Evolutionary conservation across 768 basidiomycete genomes (phyloP), one percentile per base, ranked within the genome.

Genomic region (Boletus pseudo-olivaceus): DNA sequence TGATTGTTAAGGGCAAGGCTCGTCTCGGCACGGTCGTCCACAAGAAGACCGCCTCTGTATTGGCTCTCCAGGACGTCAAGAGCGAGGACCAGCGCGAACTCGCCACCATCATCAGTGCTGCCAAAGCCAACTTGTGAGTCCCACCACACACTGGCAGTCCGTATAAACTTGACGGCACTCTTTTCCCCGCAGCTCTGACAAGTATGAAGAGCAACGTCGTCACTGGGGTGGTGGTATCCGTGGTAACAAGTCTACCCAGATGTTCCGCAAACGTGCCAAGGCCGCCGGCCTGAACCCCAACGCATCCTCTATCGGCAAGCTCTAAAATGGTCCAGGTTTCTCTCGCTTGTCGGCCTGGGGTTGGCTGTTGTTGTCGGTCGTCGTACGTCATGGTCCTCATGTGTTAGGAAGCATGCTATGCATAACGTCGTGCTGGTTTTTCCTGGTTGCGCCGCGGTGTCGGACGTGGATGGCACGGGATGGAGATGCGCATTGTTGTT

Each of bases 1-100:
- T 94, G 60, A 97, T 99, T 62, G 94, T 96, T 64, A 98, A 98
- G 80, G 89, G 90, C 77, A 98, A 98, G 78, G 93, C 96, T 53
- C 91, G 96, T 71, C 91, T 98, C 67, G 96, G 96, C 64, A 93
- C 95, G 7, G 93, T 98, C 58, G 93, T 95, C 38, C 92, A 97
- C 83, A 97, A 97, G 86, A 98, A 98, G 85, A 98, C 94, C 48
- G 87, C 94, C 43, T 88, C 95, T 49, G 88, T 95, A 49, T 76
- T 97, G 51, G 88, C 90, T 38, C 73, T 99, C 55, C 90, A 94
- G 76, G 96, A 99, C 23, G 96, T 99, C 67, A 85, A 84, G 77
- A 88, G 86, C 71, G 96, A 98, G 76, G 96, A 98, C 77, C 80
- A 87, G 70, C 86, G 90, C 58, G 95, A 98, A 57, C 87, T 98